phyloP scores from a whole-genome alignment of 768 basidiomycete genomes.

The Tylopilus plumbeoviolaceoides region DNA sequence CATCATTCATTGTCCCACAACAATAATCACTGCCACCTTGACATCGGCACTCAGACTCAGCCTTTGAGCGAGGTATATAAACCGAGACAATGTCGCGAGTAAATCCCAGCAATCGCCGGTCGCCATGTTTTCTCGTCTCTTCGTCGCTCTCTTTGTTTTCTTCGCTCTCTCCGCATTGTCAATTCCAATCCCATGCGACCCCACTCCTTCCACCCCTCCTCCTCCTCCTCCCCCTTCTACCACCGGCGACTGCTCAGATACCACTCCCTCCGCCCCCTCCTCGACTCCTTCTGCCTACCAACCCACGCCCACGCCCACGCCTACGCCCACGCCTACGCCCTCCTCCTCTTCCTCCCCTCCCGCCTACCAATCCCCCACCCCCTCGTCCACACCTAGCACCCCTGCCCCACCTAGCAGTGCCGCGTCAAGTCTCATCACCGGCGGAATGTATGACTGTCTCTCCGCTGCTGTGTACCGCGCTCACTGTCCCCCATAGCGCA shows the following conservation, averaged over 20 bases:
- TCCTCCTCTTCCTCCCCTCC: neutral
- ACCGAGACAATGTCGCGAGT: neutral
- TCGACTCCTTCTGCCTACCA: no score
- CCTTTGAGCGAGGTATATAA: no score
- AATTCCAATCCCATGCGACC: slow-evolving; percentile 8
- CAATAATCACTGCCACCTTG: neutral
- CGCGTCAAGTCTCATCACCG: neutral
- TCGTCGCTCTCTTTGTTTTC: slow-evolving; percentile 57
- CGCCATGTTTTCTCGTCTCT: slow-evolving; percentile 34
- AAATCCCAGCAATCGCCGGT: neutral
- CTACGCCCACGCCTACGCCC: neutral
- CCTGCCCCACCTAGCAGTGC: no score
- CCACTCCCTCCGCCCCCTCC: neutral
- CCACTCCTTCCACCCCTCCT: neutral
- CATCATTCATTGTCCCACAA: no score
- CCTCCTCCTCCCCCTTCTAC: neutral
- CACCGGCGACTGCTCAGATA: neutral
- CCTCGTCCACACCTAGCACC: neutral
- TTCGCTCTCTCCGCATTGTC: slow-evolving; percentile 36
- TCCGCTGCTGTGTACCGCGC: neutral
- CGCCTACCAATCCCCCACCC: neutral
- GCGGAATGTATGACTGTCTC: slow-evolving; percentile 41
- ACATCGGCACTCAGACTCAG: no score
- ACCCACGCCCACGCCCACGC: neutral
- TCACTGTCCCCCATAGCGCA: slow-evolving; percentile 36